phyloP scores from a whole-genome alignment of 2,329 filamentous ascomycete genomes.

The Pseudogymnoascus sp. region DNA sequence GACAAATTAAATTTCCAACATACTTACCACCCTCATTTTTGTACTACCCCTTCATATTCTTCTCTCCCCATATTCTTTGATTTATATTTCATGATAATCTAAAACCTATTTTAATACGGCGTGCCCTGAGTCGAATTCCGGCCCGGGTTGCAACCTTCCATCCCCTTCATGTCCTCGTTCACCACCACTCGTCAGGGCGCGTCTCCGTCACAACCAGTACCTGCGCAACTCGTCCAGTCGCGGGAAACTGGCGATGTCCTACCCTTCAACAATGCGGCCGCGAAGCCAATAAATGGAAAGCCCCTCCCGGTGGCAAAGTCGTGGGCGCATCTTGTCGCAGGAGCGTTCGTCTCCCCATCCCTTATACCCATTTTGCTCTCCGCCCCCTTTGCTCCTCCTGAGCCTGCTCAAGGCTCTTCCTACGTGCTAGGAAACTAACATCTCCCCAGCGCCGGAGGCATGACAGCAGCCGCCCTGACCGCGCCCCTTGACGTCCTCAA shows the following conservation, averaged over 20 bases:
- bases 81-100: conserved; percentile 9
- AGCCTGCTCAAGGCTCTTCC: background rate
- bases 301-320: conserved; percentile 57
- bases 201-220: background rate
- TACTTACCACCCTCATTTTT: conserved; percentile 7
- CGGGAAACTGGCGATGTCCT: conserved; percentile 53
- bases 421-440: background rate
- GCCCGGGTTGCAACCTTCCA: background rate
- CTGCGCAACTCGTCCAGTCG: conserved; percentile 43
- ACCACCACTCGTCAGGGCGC: background rate
- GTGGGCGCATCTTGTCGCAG: conserved; percentile 87
- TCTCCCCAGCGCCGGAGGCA: conserved; percentile 64
- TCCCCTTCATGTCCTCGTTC: conserved; percentile 4
- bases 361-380: background rate
- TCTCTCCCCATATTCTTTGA: background rate
- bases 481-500: conserved; percentile 91
- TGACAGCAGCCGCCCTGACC: conserved; percentile 87
- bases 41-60: background rate
- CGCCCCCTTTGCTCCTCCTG: background rate
- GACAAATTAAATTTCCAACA: background rate
- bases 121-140: conserved; percentile 7
- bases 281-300: conserved; percentile 30
- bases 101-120: background rate
- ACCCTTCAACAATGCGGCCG: conserved; percentile 36
- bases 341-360: conserved; percentile 55